phyloP scores from a whole-genome alignment of 2,329 filamentous ascomycete species.

The Coleophoma crateriformis region DNA sequence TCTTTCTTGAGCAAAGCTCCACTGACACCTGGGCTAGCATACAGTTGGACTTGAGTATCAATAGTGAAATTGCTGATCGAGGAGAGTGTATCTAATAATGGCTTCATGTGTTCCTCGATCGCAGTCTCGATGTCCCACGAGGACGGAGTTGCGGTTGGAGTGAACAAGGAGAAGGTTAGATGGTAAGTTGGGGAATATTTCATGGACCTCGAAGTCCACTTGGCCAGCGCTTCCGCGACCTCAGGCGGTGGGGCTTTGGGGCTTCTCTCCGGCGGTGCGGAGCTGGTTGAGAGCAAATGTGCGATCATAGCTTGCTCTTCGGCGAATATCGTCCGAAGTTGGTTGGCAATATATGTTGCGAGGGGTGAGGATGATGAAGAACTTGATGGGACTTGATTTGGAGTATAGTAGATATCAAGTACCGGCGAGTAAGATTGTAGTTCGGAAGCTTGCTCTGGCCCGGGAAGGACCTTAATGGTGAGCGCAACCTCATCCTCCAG shows the following conservation, averaged over 20 bases:
- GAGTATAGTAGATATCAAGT: conserved; percentile 73
- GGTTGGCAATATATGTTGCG: conserved; percentile 72
- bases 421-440: conserved; percentile 65
- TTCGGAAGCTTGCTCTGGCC: conserved; percentile 51
- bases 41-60: conserved; percentile 93
- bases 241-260: conserved; percentile 43
- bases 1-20: conserved; percentile 67
- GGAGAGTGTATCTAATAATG: conserved; percentile 72
- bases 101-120: conserved; percentile 73
- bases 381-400: conserved; percentile 59
- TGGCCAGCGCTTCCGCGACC: conserved; percentile 50
- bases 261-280: conserved; percentile 42
- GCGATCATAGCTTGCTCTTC: conserved; percentile 88
- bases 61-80: conserved; percentile 93
- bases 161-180: conserved; percentile 92
- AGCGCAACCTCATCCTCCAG: conserved; percentile 53
- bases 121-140: conserved; percentile 88
- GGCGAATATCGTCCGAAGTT: conserved; percentile 72
- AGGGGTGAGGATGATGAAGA: conserved; percentile 66
- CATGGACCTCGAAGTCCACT: conserved; percentile 76
- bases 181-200: conserved; percentile 94
- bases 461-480: conserved; percentile 64
- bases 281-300: conserved; percentile 59
- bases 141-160: conserved; percentile 69
- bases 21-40: conserved; percentile 66